Evolutionary conservation across 2,329 filamentous ascomycete genomes (phyloP).

Genomic region (Monilinia polystroma): DNA sequence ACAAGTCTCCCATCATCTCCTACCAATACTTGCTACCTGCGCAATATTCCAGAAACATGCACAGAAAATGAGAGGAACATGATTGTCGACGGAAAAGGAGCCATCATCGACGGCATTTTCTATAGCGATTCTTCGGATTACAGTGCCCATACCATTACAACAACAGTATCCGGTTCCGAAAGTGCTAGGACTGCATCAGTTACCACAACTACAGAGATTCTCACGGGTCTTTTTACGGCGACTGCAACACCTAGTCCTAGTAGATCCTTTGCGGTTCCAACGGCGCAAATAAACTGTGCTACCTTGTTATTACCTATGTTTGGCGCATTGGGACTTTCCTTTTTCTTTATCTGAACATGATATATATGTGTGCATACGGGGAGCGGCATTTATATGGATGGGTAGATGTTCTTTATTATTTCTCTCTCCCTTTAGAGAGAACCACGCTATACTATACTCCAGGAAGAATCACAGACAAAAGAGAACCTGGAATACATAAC

Average conservation of each 20-base stretch:
- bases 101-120: conserved; percentile 60
- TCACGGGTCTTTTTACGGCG: conserved; percentile 40
- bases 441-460: background rate
- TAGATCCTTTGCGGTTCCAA: conserved; percentile 16
- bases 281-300: background rate
- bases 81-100: conserved; percentile 51
- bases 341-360: conserved; percentile 7
- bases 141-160: conserved; percentile 33
- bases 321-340: conserved; percentile 9
- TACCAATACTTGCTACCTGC: conserved; percentile 59
- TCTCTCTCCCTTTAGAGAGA: background rate
- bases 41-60: conserved; percentile 56
- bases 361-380: background rate
- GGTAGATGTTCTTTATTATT: background rate
- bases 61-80: conserved; percentile 49
- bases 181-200: conserved; percentile 30
- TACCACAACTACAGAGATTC: conserved; percentile 37
- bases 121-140: conserved; percentile 47
- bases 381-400: background rate
- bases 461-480: background rate
- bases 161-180: conserved; percentile 23
- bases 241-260: conserved; percentile 37
- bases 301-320: conserved; percentile 10
- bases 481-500: background rate
- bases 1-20: conserved; percentile 52